Conservation (phyloP, 2,329 filamentous ascomycete genomes). For the Botrytis paeoniae region DNA sequence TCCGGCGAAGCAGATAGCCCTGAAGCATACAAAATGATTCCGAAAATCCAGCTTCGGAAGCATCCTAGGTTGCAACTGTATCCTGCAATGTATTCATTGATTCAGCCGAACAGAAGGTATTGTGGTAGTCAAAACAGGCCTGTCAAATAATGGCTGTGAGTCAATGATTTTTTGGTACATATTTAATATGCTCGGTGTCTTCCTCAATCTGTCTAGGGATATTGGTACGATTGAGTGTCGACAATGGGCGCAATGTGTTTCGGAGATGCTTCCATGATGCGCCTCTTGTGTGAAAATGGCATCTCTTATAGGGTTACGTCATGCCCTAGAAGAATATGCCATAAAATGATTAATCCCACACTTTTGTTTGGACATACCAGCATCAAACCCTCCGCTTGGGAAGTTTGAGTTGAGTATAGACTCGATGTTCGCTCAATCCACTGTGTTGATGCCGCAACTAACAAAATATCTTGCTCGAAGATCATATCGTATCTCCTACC, state of each 20-base stretch:
- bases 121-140: slow-evolving; percentile 49
- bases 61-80: slow-evolving; percentile 31
- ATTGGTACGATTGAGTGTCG: background rate
- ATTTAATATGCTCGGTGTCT: background rate
- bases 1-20: slow-evolving; percentile 35
- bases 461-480: background rate
- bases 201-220: background rate
- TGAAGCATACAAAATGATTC: slow-evolving; percentile 41
- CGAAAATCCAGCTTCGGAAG: slow-evolving; percentile 33
- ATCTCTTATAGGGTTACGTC: background rate
- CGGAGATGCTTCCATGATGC: background rate
- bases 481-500: no score
- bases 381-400: background rate
- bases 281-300: background rate
- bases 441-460: background rate
- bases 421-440: background rate
- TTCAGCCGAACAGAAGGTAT: slow-evolving; percentile 42
- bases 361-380: background rate
- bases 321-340: background rate
- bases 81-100: slow-evolving; percentile 53
- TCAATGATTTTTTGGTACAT: slow-evolving; percentile 28
- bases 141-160: slow-evolving; percentile 45
- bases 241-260: background rate
- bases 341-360: background rate
- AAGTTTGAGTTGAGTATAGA: background rate